phyloP scores from a whole-genome alignment of 2,329 filamentous ascomycete genomes.

The Cladophialophora psammophila region DNA sequence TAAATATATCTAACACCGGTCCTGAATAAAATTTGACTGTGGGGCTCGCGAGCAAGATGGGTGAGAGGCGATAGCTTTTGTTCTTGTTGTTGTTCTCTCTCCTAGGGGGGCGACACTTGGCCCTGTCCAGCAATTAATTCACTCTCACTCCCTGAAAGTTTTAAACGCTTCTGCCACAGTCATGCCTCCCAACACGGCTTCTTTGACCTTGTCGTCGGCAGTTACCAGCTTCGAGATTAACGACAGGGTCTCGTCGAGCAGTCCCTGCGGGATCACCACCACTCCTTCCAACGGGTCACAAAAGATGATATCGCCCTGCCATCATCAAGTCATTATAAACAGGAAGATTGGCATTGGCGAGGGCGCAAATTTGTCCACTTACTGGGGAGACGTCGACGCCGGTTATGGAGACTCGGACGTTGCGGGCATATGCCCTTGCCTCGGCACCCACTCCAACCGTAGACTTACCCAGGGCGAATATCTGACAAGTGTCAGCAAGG shows the following conservation, averaged over 20 bases:
- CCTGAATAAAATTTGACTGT: background rate
- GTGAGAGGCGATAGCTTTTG: background rate
- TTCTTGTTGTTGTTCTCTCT: background rate
- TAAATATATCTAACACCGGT: background rate
- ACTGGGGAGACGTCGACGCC: constrained; percentile 54
- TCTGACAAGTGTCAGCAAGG: constrained; percentile 41
- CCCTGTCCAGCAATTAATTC: background rate
- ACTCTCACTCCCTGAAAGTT: constrained; percentile 43
- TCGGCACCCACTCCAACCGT: constrained; percentile 56
- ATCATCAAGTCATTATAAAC: constrained; percentile 3
- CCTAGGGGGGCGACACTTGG: background rate
- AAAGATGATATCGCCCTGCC: constrained; percentile 71
- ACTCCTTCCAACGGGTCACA: constrained; percentile 74
- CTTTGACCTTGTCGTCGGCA: constrained; percentile 68
- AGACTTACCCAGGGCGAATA: constrained; percentile 54
- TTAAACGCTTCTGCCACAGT: constrained; percentile 72
- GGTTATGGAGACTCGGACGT: constrained; percentile 50
- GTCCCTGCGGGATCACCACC: constrained; percentile 69
- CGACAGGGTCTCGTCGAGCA: constrained; percentile 66
- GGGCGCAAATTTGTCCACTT: constrained; percentile 29
- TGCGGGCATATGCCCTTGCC: constrained; percentile 50
- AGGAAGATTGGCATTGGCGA: background rate
- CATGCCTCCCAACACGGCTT: constrained; percentile 68
- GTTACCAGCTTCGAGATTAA: constrained; percentile 62
- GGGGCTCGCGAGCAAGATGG: background rate